phyloP scores from a whole-genome alignment of 768 basidiomycete genomes.

The Dacryopinax primogenitus region DNA sequence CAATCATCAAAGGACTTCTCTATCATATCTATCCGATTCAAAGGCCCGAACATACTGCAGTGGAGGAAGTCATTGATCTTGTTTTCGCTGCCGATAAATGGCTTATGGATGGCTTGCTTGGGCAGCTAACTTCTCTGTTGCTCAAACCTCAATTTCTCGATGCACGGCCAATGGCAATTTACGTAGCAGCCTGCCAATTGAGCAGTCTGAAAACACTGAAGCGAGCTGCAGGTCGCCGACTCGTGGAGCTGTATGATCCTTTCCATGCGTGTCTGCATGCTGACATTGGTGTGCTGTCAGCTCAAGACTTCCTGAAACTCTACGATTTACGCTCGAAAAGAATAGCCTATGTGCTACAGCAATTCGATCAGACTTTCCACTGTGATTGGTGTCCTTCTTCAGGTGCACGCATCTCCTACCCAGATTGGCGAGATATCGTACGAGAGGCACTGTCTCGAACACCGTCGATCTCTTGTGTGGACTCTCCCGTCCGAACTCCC shows the following conservation, averaged over 20 bases:
- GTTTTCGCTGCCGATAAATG: background rate
- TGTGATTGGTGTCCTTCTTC: background rate
- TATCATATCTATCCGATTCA: background rate
- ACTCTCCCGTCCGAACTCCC: no score
- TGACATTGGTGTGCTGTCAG: background rate
- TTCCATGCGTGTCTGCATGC: background rate
- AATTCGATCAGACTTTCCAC: background rate
- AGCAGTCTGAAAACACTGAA: background rate
- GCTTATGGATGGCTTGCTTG: background rate
- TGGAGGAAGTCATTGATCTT: background rate
- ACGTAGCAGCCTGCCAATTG: background rate
- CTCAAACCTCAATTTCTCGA: background rate
- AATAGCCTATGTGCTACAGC: background rate
- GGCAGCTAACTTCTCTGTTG: background rate
- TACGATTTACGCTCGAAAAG: background rate
- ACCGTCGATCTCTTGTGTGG: background rate
- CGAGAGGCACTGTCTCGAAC: background rate
- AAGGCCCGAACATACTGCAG: background rate
- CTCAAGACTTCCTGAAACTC: background rate
- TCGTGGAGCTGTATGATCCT: background rate
- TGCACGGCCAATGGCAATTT: background rate
- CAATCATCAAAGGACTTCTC: background rate
- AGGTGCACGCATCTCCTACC: background rate
- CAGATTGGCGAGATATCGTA: background rate
- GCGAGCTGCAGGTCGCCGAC: background rate